Conservation (phyloP, 495 filamentous ascomycete species). For the Daldinia decipiens region DNA sequence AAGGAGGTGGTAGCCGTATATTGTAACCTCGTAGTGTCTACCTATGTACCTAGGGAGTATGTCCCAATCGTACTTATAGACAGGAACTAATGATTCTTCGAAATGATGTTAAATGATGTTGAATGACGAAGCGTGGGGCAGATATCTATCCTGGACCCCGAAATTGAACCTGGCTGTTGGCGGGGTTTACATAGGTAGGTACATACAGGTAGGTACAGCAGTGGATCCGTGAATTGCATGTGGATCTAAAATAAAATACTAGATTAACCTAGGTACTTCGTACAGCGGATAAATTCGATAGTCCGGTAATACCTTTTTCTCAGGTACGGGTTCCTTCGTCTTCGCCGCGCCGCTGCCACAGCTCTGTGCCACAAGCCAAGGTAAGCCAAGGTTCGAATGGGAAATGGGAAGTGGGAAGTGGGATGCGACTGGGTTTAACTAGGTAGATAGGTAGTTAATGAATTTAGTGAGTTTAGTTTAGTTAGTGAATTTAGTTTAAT, state of each 20-base stretch:
- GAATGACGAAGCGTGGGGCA: constrained; percentile 35
- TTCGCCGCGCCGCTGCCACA: too few species aligned
- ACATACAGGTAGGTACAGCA: too few species aligned
- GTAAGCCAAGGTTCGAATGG: not conserved
- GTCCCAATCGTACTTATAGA: not conserved
- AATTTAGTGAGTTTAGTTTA: not conserved
- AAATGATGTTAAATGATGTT: constrained; percentile 22
- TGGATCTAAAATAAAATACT: not conserved
- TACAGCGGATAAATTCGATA: not conserved
- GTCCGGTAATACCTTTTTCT: not conserved
- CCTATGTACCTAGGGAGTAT: not conserved
- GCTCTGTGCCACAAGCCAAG: constrained; percentile 8
- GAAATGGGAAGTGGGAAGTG: constrained; percentile 1
- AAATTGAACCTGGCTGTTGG: constrained; percentile 8
- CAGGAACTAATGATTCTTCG: not conserved
- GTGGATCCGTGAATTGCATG: not conserved
- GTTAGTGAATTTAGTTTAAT: constrained; percentile 4
- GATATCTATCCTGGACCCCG: constrained; percentile 17
- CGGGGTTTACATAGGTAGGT: too few species aligned
- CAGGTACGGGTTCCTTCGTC: too few species aligned
- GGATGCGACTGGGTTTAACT: too few species aligned
- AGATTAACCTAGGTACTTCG: too few species aligned
- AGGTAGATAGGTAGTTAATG: too few species aligned
- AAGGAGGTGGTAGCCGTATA: not conserved
- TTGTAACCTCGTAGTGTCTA: not conserved